phyloP scores from a whole-genome alignment of 805 yeast species.

The Barnettozyma botsteinii region DNA sequence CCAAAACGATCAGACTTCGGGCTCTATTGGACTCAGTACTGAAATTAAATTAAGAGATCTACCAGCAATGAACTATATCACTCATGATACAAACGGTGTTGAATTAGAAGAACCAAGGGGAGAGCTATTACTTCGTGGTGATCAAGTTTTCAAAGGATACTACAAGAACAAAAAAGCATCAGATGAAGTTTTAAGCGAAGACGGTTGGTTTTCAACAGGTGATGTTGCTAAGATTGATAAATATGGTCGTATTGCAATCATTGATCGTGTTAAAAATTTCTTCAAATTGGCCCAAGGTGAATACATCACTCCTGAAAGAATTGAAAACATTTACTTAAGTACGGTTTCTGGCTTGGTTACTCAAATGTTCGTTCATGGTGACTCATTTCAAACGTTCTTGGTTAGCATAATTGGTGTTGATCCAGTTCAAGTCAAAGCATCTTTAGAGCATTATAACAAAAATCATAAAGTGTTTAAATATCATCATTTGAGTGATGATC shows the following conservation, averaged over 20 bases:
- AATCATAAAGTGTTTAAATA: constrained; percentile 1
- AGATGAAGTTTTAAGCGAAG: constrained; percentile 36
- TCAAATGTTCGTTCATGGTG: constrained; percentile 53
- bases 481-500: constrained; percentile 3
- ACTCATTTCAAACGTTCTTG: constrained; percentile 42
- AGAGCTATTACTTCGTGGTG: constrained; percentile 49
- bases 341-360: constrained; percentile 33
- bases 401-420: constrained; percentile 55
- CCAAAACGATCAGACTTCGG: constrained; percentile 19
- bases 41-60: constrained; percentile 45
- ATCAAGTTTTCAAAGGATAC: constrained; percentile 47
- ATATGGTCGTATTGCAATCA: constrained; percentile 43
- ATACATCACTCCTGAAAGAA: constrained; percentile 62
- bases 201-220: constrained; percentile 55
- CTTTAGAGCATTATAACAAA: constrained; percentile 9
- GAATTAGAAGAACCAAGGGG: constrained; percentile 32
- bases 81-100: constrained; percentile 17
- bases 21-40: constrained; percentile 35
- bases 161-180: constrained; percentile 46
- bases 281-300: constrained; percentile 50
- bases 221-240: constrained; percentile 45
- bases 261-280: constrained; percentile 53
- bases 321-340: constrained; percentile 50
- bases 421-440: constrained; percentile 24
- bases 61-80: constrained; percentile 38